Base-by-base conservation (phyloP, 805 yeast species). In the Priceomyces carsonii region DNA sequence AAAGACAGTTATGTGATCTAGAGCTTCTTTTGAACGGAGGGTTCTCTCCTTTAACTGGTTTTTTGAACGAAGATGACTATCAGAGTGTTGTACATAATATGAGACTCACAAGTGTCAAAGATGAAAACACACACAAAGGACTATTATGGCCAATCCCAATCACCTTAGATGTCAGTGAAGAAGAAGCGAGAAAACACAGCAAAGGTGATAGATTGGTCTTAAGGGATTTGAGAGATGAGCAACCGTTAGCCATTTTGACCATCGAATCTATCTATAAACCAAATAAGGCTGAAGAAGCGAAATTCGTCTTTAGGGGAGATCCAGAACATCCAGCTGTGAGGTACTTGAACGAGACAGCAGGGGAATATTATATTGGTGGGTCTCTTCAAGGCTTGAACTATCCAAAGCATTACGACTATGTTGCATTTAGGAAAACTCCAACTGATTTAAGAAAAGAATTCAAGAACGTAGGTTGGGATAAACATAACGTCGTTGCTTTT, bases 11-110 rank as follows among this genome's bases (percentile, higher is more conserved):
- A 38, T 90, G 98, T 64, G 98, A 90, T 62, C 68, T 91, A 55
- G 98, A 90, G 67, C 73, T 91, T 61, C 86, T 90, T 55, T 67
- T 91, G 42, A 85, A 85, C 52, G 98, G 98, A 61, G 97, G 97
- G 4, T 90, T 90, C 61, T 88, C 96, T 25, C 98, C 93, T 12
- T 66, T 80, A 58, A 68, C 71, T 26, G 89, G 85, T 14, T 83
- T 79, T 63, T 63, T 84, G 52, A 75, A 68, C 51, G 74, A 84
- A 64, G 70, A 69, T 35, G 91, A 85, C 61, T 84, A 84, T 60
- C 67, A 71, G 25, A 70, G 80, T 2, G 91, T 85, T 29, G 86
- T 83, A 13, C 63, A 77, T 40, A 71, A 80, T 38, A 66, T 88
- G 69, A 77, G 96, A 52, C 72, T 90, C 22, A 62, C 84, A 6